phyloP scores from a whole-genome alignment of 495 filamentous ascomycete species.

The Clavariopsis aquatica region DNA sequence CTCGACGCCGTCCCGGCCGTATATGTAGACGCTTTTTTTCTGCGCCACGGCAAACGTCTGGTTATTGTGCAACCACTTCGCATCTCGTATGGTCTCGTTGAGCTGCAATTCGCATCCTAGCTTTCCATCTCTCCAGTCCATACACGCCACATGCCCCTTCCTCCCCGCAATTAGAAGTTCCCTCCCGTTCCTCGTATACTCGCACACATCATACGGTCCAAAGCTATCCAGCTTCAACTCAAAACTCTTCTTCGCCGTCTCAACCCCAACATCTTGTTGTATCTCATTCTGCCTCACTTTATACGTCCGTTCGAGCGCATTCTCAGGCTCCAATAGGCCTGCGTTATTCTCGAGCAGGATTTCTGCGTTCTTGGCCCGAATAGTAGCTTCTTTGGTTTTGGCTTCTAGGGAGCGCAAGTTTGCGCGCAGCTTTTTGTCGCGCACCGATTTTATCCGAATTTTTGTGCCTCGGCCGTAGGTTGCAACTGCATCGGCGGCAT shows the following conservation, averaged over 20 bases:
- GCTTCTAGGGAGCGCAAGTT: slow-evolving; percentile 76
- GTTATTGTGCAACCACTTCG: slow-evolving; percentile 91
- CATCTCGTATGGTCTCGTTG: slow-evolving; percentile 84
- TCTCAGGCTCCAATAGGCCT: slow-evolving; percentile 86
- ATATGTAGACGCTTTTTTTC: slow-evolving; percentile 96
- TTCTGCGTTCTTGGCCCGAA: slow-evolving; percentile 90
- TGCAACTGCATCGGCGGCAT: neutral
- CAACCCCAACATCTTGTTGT: slow-evolving; percentile 66
- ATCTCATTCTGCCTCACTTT: slow-evolving; percentile 91
- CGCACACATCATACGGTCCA: slow-evolving; percentile 75
- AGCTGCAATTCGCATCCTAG: slow-evolving; percentile 88
- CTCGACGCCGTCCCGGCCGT: slow-evolving; percentile 85
- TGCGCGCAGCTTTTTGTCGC: slow-evolving; percentile 85
- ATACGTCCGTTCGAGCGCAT: slow-evolving; percentile 86
- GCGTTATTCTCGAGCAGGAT: slow-evolving; percentile 85
- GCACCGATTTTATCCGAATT: slow-evolving; percentile 58
- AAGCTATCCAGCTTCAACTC: slow-evolving; percentile 80
- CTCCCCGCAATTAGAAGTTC: slow-evolving; percentile 81
- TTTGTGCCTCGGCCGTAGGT: slow-evolving; percentile 81
- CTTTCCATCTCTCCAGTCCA: slow-evolving; percentile 94
- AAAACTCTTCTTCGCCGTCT: slow-evolving; percentile 88
- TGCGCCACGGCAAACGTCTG: slow-evolving; percentile 97
- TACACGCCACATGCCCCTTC: slow-evolving; percentile 93
- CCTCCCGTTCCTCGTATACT: slow-evolving; percentile 87
- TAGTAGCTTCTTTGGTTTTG: slow-evolving; percentile 75